Percentiles rank a stretch among this genome's conserved stretches.
These are phyloP conservation scores for Gillenia trifoliata DNA, from an alignment of 306 rosid species.

Conservation along the genomic window DNA sequence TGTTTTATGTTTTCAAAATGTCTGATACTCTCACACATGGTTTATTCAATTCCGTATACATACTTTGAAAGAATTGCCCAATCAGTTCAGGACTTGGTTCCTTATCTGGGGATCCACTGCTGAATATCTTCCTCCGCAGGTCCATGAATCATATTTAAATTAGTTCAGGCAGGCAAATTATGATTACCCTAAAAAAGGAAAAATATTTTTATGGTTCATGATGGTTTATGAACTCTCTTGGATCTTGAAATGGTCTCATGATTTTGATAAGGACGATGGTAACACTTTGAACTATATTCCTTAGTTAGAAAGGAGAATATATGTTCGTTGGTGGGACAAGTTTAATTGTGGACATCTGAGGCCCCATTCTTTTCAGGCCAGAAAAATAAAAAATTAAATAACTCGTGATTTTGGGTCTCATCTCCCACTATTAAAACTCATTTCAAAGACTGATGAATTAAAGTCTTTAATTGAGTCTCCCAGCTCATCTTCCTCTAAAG, in stretches of 20 bases:
- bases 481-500: neutral
- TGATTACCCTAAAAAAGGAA: neutral
- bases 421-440: too few relatives aligned
- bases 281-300: neutral
- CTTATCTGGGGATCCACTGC: neutral
- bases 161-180: neutral
- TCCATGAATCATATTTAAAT: neutral
- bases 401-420: too few relatives aligned
- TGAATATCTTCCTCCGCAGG: neutral
- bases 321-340: neutral
- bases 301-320: neutral
- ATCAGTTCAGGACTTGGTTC: neutral
- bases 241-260: neutral
- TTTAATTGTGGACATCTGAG: neutral
- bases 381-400: neutral
- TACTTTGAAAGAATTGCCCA: neutral
- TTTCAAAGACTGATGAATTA: neutral
- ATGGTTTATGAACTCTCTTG: neutral
- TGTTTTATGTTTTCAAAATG: neutral
- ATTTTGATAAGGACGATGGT: neutral
- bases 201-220: neutral
- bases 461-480: neutral
- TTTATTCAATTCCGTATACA: neutral
- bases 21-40: neutral
- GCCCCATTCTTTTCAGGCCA: neutral